Evolutionary conservation across 192 early-diverging fungal genomes (phyloP).

Genomic region (Glomus cerebriforme): DNA sequence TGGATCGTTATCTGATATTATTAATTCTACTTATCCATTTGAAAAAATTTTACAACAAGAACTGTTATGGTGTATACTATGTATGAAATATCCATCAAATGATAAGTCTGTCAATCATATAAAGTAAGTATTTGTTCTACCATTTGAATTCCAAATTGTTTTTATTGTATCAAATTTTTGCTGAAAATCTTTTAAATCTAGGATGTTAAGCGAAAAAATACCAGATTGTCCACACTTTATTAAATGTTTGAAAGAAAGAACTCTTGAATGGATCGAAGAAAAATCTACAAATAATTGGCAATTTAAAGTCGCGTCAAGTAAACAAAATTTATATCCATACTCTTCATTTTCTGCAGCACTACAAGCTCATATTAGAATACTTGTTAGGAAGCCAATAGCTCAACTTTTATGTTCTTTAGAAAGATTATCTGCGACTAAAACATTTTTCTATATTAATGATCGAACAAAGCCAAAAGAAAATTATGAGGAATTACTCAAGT

Average conservation of each 20-base stretch:
- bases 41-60: constrained; percentile 26
- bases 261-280: constrained; percentile 11
- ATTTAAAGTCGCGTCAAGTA: constrained; percentile 18
- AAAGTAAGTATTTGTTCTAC: background rate
- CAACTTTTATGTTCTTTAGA: constrained; percentile 29
- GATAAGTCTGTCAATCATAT: constrained; percentile 8
- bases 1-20: constrained; percentile 3
- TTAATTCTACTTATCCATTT: constrained; percentile 27
- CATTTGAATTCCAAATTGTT: background rate
- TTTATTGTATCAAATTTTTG: background rate
- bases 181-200: background rate
- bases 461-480: no score
- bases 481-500: constrained; percentile 4
- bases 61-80: constrained; percentile 30
- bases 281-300: constrained; percentile 19
- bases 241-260: constrained; percentile 12
- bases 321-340: constrained; percentile 13
- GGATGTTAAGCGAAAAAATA: constrained; percentile 5
- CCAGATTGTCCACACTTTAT: background rate
- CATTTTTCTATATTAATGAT: background rate
- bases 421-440: constrained; percentile 18
- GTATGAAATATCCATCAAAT: constrained; percentile 24
- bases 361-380: constrained; percentile 9
- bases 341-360: constrained; percentile 27
- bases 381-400: constrained; percentile 25